Percentiles rank a stretch among this genome's conserved stretches.
Evolutionary conservation across 495 filamentous ascomycete genomes (phyloP).

Genomic region (Aspergillus indologenus): DNA sequence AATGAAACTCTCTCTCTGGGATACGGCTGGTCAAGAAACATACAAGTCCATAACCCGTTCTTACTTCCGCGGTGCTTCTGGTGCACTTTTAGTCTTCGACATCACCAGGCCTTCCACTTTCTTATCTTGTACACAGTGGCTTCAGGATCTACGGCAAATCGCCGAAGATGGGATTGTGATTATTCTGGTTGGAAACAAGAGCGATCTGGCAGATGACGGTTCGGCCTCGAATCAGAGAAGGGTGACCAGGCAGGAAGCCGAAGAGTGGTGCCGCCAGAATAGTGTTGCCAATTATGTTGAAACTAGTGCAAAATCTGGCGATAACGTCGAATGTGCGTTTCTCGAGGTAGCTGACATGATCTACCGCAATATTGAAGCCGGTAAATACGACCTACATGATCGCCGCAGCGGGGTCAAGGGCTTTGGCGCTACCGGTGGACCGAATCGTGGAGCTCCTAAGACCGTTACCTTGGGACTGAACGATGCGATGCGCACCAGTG

Average conservation of each 20-base stretch:
- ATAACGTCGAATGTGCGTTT: constrained; percentile 90
- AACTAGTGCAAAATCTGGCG: constrained; percentile 91
- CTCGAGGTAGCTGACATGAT: constrained; percentile 90
- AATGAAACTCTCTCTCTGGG: constrained; percentile 85
- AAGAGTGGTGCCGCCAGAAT: constrained; percentile 81
- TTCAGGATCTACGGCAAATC: constrained; percentile 86
- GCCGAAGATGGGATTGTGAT: constrained; percentile 93
- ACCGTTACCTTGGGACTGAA: constrained; percentile 58
- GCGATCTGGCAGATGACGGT: constrained; percentile 61
- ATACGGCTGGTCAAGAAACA: constrained; percentile 95
- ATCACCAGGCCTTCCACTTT: constrained; percentile 86
- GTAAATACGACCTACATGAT: constrained; percentile 92
- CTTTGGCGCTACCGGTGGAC: constrained; percentile 52
- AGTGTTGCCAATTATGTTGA: constrained; percentile 87
- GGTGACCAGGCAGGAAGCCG: constrained; percentile 74
- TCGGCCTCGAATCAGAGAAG: constrained; percentile 64
- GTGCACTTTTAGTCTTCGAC: constrained; percentile 92
- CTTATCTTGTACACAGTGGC: constrained; percentile 79
- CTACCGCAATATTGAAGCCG: constrained; percentile 90
- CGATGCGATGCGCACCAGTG: constrained; percentile 49
- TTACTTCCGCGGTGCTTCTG: constrained; percentile 92
- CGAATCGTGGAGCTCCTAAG: constrained; percentile 39
- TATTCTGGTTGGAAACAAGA: constrained; percentile 92
- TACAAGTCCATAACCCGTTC: constrained; percentile 93
- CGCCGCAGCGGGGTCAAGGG: constrained; percentile 90